Base-by-base conservation (phyloP, 768 basidiomycete genomes). In the Polyporus arcularius region DNA sequence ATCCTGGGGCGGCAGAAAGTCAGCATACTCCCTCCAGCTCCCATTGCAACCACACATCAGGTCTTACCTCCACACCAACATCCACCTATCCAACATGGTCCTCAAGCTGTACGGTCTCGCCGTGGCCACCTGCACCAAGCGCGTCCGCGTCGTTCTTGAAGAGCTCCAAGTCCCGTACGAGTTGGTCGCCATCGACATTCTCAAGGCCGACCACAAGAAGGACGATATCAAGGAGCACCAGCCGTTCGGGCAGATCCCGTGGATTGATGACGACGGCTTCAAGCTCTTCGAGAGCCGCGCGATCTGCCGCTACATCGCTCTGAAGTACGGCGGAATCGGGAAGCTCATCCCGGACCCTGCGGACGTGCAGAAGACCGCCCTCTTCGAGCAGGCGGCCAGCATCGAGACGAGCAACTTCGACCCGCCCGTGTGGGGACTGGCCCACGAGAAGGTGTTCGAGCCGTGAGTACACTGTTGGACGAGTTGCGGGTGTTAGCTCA, bases 271-370 rank as follows among this genome's bases (percentile, higher is more conserved):
- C 39, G 85, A 85, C 39, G 88, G 86, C 5, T 83, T 88, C 73
- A 73, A 80, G 55, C 65, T 92, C 40, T 89, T 79, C 71, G 87
- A 89, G 69, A 81, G 80, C 53, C 83, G 87, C n/a, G 87, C 88
- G 2, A 89, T 90, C 64, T 71, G 68, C 40, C 80, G 83, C 14
- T 90, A 89, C 69, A 67, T 89, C 65, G 81, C 77, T 39, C 70
- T 71, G 41, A 88, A 87, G 70, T 83, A 85, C 65, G 62, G 60
- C 60, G 64, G 53, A 51, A 79, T 85, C 60, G 85, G 85, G 21
- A 58, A 71, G 12, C 77, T 89, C 35, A 73, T 85, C 31, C 87
- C 88, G 14, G 60, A 58, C 54, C 62, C 57, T 11, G 53, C 53
- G 45, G 78, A 78, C 63, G 64, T 66, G 39, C 68, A 73, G 67